Evolutionary conservation across 176 grass and related monocot species (phyloP), one percentile per base, ranked within the genome.

Genomic region (Elaeis guineensis): DNA sequence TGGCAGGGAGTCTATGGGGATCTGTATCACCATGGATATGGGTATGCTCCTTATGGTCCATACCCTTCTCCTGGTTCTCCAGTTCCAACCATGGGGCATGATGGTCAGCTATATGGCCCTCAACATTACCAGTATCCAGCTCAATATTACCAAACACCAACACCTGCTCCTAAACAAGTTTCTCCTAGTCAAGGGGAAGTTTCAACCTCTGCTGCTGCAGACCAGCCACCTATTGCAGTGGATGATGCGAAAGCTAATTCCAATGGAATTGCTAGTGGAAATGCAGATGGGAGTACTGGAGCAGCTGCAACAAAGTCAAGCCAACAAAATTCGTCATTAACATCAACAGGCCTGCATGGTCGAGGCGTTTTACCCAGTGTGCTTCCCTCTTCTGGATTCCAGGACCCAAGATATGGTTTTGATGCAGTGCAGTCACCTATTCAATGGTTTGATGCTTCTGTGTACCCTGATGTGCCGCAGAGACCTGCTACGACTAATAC

Each of bases 1-100:
- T 72, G 55, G 35, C 82, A 89, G 85, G 90, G 78, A 63, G 69
- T 66, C 69, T 89, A 95, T 69, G 78, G 84, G 61, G 89, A 94
- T 54, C 70, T 82, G 71, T 88, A 84, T 58, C 57, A 26, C 57
- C 57, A 59, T 59, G 22, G 58, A 16, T 88, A 80, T 70, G 72
- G 78, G 51, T 89, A 95, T 82, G 69, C 81, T 39, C 73, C 73
- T 17, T 89, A 85, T 58, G 57, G 80, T 55, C 65, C 72, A 39
- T 81, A 81, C 28, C 57, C 78, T 62, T 73, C 78, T 44, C 35
- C 35, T 51, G 70, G 70, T 51, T 80, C 78, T 25, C 70, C 78
- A 50, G 53, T 76, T 55, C 39, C 88, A 8, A 75, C 75, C 24
- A 30, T 82, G 52, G 75, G 74, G 59, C 78, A 82, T 69, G 84